A percentile compares a stretch with the other conserved stretches of the same genome.
These are phyloP conservation scores for Podaxis sp. DNA, from an alignment of 768 basidiomycete species.

Conservation along the genomic window DNA sequence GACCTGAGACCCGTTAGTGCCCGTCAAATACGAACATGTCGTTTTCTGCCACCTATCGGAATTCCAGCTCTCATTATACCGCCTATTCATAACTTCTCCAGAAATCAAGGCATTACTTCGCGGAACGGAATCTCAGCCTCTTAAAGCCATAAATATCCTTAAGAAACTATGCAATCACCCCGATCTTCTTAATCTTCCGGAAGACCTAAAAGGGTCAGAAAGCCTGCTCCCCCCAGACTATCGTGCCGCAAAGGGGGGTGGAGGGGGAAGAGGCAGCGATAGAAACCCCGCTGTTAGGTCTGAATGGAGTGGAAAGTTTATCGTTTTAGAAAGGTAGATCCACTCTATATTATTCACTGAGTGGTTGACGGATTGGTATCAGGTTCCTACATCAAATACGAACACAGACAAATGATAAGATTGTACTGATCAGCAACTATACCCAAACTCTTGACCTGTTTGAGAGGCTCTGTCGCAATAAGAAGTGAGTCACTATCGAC, in stretches of 20 bases:
- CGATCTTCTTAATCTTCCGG: slow-evolving; percentile 82
- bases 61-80: slow-evolving; percentile 84
- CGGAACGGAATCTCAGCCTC: slow-evolving; percentile 87
- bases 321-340: slow-evolving; percentile 84
- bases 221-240: slow-evolving; percentile 58
- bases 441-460: slow-evolving; percentile 94
- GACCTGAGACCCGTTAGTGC: slow-evolving; percentile 54
- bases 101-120: slow-evolving; percentile 89
- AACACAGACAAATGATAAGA: slow-evolving; percentile 87
- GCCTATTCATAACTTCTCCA: slow-evolving; percentile 88
- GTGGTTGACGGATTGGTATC: background rate
- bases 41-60: slow-evolving; percentile 88
- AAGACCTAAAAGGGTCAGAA: slow-evolving; percentile 82
- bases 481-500: slow-evolving; percentile 63
- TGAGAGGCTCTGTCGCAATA: slow-evolving; percentile 81
- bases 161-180: slow-evolving; percentile 98
- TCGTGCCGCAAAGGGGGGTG: slow-evolving; percentile 40
- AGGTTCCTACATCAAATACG: slow-evolving; percentile 86
- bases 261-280: slow-evolving; percentile 41
- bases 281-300: slow-evolving; percentile 59
- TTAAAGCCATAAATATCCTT: slow-evolving; percentile 92
- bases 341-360: background rate
- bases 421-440: slow-evolving; percentile 95
- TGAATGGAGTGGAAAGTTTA: slow-evolving; percentile 89
- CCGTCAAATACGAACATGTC: slow-evolving; percentile 98